phyloP scores from a whole-genome alignment of 1,284 basidiomycete genomes.

The Marasmius fiardii region DNA sequence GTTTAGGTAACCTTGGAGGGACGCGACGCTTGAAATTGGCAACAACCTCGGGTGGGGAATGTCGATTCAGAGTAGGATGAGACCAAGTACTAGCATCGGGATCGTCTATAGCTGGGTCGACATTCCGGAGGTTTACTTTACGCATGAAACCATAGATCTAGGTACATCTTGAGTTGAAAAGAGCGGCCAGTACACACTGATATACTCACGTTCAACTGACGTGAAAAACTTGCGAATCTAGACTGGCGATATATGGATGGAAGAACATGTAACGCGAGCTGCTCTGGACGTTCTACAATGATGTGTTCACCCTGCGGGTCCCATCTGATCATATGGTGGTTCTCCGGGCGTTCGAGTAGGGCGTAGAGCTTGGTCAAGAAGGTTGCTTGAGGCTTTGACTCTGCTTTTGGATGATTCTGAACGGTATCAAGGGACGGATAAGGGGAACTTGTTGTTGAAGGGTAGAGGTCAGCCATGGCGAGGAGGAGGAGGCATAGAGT shows the following conservation, averaged over 20 bases:
- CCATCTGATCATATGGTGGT: conserved; percentile 92
- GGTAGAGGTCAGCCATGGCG: conserved; percentile 68
- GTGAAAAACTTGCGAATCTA: conserved; percentile 89
- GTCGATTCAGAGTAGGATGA: conserved; percentile 83
- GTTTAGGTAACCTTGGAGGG: conserved; percentile 84
- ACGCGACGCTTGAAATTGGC: conserved; percentile 91
- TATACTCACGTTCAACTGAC: conserved; percentile 83
- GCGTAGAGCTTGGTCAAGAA: conserved; percentile 92
- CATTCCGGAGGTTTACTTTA: conserved; percentile 88
- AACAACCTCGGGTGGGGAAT: conserved; percentile 82
- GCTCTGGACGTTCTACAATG: conserved; percentile 87
- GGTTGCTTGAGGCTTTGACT: conserved; percentile 80
- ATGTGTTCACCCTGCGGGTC: conserved; percentile 86
- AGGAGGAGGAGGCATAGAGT: not conserved
- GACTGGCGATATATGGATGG: conserved; percentile 90
- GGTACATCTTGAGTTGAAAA: conserved; percentile 22
- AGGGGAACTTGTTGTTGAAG: conserved; percentile 50
- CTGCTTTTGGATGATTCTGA: conserved; percentile 52
- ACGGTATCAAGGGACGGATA: conserved; percentile 39
- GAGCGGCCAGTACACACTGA: conserved; percentile 30
- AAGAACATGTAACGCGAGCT: conserved; percentile 84
- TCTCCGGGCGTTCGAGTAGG: conserved; percentile 60
- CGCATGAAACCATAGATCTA: conserved; percentile 96
- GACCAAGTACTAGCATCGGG: conserved; percentile 94
- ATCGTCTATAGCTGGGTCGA: conserved; percentile 88